Percentiles rank a stretch among this genome's conserved stretches.
Conservation (phyloP, 2,329 filamentous ascomycete genomes). For the Herpotrichia juniperi region DNA sequence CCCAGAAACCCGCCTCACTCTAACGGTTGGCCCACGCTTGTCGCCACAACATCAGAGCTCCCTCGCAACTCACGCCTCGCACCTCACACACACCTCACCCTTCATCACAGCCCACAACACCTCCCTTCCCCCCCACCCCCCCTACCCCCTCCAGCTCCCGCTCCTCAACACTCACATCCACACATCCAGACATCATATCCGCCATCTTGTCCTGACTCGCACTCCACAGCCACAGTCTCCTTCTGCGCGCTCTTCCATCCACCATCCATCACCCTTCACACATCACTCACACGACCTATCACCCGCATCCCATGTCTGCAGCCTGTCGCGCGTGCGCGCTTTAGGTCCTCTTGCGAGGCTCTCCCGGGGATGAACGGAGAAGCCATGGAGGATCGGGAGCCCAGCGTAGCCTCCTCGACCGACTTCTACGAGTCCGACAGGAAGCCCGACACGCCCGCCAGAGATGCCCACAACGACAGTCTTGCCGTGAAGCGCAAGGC, state of each 20-base stretch:
- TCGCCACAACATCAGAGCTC: constrained; percentile 7
- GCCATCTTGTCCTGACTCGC: too few relatives aligned
- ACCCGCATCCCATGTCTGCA: constrained; percentile 32
- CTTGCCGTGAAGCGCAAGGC: constrained; percentile 44
- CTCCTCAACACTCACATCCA: neutral
- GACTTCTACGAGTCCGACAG: constrained; percentile 43
- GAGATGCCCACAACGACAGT: constrained; percentile 17
- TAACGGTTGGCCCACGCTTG: neutral
- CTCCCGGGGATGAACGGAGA: constrained; percentile 21
- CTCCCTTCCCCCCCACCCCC: neutral
- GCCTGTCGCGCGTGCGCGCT: constrained; percentile 28
- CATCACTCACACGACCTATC: neutral
- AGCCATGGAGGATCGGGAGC: constrained; percentile 42
- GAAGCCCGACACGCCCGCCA: constrained; percentile 23
- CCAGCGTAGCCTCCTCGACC: constrained; percentile 41
- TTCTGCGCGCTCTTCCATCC: neutral
- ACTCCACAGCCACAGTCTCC: neutral
- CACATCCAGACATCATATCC: too few relatives aligned
- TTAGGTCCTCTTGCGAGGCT: constrained; percentile 38
- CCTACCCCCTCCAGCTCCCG: neutral
- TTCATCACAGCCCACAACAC: neutral
- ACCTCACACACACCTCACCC: neutral
- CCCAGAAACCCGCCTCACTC: neutral
- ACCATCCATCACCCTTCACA: neutral
- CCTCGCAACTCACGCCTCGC: constrained; percentile 2